Percentiles rank a stretch among this genome's conserved stretches.
phyloP scores from a whole-genome alignment of 2,329 filamentous ascomycete genomes.

The Exserohilum rostratum region DNA sequence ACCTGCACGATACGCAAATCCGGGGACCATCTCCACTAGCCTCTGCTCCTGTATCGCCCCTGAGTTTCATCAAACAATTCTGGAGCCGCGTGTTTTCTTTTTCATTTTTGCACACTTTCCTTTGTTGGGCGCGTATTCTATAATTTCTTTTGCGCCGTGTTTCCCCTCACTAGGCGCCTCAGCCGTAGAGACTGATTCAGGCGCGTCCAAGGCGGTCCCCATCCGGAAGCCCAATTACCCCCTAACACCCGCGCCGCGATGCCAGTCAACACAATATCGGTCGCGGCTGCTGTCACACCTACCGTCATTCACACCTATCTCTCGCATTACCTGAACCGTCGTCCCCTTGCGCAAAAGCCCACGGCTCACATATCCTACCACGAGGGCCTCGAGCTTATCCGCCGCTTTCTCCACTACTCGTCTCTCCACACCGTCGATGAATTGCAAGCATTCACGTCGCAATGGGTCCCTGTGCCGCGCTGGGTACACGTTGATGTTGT shows the following conservation, averaged over 20 bases:
- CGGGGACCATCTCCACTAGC: constrained; percentile 12
- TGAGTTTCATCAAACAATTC: constrained; percentile 1
- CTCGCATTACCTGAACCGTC: constrained; percentile 87
- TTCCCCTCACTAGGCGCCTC: background rate
- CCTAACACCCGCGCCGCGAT: constrained; percentile 45
- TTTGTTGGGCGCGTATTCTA: too few species aligned
- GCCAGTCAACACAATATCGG: constrained; percentile 78
- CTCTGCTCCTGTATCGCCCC: constrained; percentile 2
- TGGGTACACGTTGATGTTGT: constrained; percentile 83
- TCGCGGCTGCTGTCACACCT: constrained; percentile 83
- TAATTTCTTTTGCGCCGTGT: too few species aligned
- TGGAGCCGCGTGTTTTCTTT: background rate
- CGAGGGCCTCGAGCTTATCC: constrained; percentile 85
- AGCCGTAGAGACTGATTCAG: background rate
- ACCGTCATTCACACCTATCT: constrained; percentile 86
- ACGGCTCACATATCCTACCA: constrained; percentile 93
- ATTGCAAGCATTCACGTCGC: constrained; percentile 85
- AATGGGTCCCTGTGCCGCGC: constrained; percentile 87
- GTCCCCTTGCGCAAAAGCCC: constrained; percentile 75
- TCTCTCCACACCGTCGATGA: constrained; percentile 93
- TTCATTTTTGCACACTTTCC: background rate
- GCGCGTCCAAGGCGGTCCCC: constrained; percentile 5
- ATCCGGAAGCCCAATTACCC: constrained; percentile 10
- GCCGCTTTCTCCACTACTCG: constrained; percentile 82
- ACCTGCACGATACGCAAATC: constrained; percentile 7